These are phyloP conservation scores for Baorangia bicolor DNA, from an alignment of 768 basidiomycete genomes.

Conservation along the genomic window DNA sequence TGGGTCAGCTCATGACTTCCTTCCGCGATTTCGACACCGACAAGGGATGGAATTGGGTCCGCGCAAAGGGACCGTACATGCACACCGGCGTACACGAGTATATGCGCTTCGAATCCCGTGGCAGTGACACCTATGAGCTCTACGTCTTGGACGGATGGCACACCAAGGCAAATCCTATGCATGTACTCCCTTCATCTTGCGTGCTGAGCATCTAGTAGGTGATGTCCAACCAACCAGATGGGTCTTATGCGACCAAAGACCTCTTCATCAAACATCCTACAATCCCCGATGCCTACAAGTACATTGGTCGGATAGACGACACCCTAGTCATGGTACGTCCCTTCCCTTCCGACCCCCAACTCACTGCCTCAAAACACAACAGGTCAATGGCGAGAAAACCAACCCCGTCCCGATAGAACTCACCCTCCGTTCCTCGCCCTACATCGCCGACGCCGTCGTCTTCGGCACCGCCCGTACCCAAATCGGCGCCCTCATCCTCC, in stretches of 20 bases:
- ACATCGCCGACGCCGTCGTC: conserved; percentile 51
- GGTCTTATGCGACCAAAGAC: conserved; percentile 56
- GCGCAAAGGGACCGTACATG: conserved; percentile 29
- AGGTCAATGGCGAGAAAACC: conserved; percentile 51
- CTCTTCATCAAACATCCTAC: conserved; percentile 49
- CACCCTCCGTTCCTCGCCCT: conserved; percentile 45
- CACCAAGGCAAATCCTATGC: conserved; percentile 39
- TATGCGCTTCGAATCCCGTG: conserved; percentile 44
- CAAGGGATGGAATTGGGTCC: conserved; percentile 57
- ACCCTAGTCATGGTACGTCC: conserved; percentile 42
- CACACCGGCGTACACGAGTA: conserved; percentile 28
- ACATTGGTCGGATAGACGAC: conserved; percentile 55
- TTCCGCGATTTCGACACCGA: conserved; percentile 47
- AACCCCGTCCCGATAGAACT: conserved; percentile 57
- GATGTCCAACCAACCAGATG: conserved; percentile 46
- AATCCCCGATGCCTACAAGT: conserved; percentile 42
- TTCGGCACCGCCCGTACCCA: conserved; percentile 52
- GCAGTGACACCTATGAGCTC: conserved; percentile 44
- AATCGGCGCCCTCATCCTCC: conserved; percentile 50
- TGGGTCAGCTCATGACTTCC: conserved; percentile 46
- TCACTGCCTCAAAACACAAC: conserved; percentile 22
- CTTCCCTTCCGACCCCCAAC: background rate
- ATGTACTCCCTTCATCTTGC: background rate
- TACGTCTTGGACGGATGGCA: conserved; percentile 52
- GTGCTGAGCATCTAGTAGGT: conserved; percentile 12